These are phyloP conservation scores for Botrytis fragariae DNA, from an alignment of 2,329 filamentous ascomycete genomes.

Conservation along the genomic window DNA sequence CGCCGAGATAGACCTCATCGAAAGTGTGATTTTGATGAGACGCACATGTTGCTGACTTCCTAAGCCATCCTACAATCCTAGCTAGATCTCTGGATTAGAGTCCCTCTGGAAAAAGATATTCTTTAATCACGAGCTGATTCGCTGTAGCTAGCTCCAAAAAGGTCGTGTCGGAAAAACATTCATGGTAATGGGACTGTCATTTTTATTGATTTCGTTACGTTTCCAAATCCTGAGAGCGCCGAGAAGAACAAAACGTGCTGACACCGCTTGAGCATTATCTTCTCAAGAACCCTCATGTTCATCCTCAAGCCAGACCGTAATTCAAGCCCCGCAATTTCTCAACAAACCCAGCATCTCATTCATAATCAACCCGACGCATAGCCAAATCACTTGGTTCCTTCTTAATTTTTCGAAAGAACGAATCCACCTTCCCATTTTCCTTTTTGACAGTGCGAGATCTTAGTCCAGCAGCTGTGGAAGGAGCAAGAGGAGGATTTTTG, in stretches of 20 bases:
- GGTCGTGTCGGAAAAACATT: neutral
- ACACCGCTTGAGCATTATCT: neutral
- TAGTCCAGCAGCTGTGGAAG: neutral
- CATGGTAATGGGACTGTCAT: neutral
- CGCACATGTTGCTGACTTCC: neutral
- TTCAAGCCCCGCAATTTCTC: neutral
- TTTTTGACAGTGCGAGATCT: neutral
- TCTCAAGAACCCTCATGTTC: neutral
- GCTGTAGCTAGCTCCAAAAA: neutral
- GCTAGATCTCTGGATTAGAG: too few species aligned
- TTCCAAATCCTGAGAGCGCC: neutral
- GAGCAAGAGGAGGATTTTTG: constrained; percentile 12
- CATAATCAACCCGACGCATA: neutral
- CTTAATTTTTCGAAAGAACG: neutral
- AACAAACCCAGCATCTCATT: neutral
- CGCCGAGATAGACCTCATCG: neutral
- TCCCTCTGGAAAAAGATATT: neutral
- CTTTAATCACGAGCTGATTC: neutral
- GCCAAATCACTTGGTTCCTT: constrained; percentile 4
- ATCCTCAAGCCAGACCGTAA: neutral
- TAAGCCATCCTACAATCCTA: neutral
- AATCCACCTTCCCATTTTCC: neutral
- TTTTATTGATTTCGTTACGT: neutral
- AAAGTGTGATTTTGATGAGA: neutral
- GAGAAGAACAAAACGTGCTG: neutral